phyloP scores from a whole-genome alignment of 805 yeast species.

The Wickerhamomyces chaumierensis region DNA sequence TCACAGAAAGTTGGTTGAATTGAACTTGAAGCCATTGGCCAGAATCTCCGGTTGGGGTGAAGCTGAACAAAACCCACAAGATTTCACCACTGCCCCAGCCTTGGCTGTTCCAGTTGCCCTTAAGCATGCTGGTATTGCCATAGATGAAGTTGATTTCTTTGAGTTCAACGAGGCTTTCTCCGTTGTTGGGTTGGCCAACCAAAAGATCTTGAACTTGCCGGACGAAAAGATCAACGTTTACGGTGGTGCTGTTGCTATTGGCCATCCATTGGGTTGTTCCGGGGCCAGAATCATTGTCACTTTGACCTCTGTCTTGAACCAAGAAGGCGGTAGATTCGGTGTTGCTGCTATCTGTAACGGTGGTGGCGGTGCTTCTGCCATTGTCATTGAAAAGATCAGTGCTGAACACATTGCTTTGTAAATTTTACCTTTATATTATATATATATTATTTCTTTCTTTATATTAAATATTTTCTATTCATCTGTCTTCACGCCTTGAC shows the following conservation, averaged over 20 bases:
- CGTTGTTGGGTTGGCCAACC: constrained; percentile 88
- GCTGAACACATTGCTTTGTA: constrained; percentile 15
- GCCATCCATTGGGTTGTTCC: constrained; percentile 94
- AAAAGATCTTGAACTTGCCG: constrained; percentile 55
- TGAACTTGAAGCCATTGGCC: constrained; percentile 82
- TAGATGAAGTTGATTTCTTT: constrained; percentile 71
- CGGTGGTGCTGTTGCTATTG: constrained; percentile 95
- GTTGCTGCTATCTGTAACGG: constrained; percentile 97
- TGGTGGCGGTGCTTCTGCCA: constrained; percentile 98
- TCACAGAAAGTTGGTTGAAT: constrained; percentile 73
- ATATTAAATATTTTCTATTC: too few relatives aligned
- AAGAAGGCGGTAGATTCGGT: constrained; percentile 84
- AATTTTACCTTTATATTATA: too few relatives aligned
- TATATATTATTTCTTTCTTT: too few relatives aligned
- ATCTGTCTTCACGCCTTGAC: too few relatives aligned
- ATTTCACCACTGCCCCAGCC: constrained; percentile 93
- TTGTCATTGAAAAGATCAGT: constrained; percentile 66
- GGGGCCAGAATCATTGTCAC: constrained; percentile 93
- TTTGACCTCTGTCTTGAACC: constrained; percentile 63
- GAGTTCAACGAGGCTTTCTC: constrained; percentile 98
- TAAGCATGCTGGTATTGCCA: constrained; percentile 63
- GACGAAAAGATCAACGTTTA: constrained; percentile 67
- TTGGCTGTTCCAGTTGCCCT: constrained; percentile 94
- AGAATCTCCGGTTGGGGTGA: constrained; percentile 93
- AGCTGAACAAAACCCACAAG: constrained; percentile 91